Conservation (phyloP, 2,329 filamentous ascomycete species). For the Pestalotiopsis sp. region DNA sequence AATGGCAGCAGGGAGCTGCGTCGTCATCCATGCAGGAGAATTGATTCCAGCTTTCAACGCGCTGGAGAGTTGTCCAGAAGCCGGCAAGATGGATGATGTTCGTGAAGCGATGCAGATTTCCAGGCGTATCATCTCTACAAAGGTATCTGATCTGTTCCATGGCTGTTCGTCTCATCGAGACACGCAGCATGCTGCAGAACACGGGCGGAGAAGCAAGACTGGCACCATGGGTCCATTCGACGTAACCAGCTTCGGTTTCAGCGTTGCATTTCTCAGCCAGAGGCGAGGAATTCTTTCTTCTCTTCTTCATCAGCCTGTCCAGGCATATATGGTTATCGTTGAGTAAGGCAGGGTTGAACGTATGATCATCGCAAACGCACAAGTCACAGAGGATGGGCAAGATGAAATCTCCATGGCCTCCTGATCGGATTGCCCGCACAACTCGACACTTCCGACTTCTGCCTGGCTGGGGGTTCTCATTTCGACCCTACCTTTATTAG, state of each 20-base stretch:
- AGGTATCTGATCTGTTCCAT: neutral
- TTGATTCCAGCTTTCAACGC: neutral
- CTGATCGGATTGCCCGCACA: neutral
- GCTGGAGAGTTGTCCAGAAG: neutral
- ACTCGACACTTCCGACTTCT: neutral
- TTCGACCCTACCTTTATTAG: neutral
- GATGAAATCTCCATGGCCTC: neutral
- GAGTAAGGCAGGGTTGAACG: neutral
- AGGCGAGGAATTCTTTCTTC: neutral
- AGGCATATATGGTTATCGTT: neutral
- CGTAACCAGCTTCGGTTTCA: slow-evolving; percentile 9
- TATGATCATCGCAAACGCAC: neutral
- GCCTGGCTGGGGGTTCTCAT: neutral
- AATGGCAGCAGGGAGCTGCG: neutral
- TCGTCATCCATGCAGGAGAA: neutral
- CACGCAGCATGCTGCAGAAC: neutral
- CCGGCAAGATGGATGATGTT: neutral
- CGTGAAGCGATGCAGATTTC: neutral
- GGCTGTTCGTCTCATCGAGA: neutral
- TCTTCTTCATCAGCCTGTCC: neutral
- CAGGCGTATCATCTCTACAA: neutral
- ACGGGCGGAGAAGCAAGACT: neutral
- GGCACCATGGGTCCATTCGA: slow-evolving; percentile 1
- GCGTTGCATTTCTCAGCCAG: slow-evolving; percentile 6
- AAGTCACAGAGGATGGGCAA: neutral